Evolutionary conservation across 371 early-diverging fungal genomes (phyloP).

Genomic region (Mortierella sp.): DNA sequence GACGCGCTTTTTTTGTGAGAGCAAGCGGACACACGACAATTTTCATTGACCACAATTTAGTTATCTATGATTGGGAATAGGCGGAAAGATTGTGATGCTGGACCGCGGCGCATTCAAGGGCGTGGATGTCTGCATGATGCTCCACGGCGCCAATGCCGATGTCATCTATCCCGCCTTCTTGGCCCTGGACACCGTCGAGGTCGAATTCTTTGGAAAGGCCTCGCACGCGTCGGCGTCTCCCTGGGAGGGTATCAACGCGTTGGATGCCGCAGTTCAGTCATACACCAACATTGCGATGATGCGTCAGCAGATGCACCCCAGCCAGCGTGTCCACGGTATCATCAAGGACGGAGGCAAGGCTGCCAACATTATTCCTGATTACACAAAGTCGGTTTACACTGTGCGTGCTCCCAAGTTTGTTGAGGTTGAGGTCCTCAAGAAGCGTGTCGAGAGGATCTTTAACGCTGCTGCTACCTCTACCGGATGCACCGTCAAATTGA

Average conservation of each 20-base stretch:
- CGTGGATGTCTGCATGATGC: constrained; percentile 82
- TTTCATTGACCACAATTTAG: background rate
- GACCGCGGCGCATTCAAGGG: constrained; percentile 70
- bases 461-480: constrained; percentile 65
- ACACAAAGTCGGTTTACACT: constrained; percentile 60
- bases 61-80: constrained; percentile 57
- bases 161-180: constrained; percentile 45
- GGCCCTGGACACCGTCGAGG: constrained; percentile 64
- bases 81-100: constrained; percentile 81
- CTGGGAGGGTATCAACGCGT: constrained; percentile 84
- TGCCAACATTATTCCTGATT: constrained; percentile 63
- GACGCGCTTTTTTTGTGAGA: background rate
- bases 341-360: constrained; percentile 66
- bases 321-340: constrained; percentile 70
- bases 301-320: constrained; percentile 78
- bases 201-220: constrained; percentile 77
- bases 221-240: constrained; percentile 77
- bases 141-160: constrained; percentile 76
- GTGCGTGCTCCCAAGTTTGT: constrained; percentile 61
- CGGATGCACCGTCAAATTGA: constrained; percentile 64
- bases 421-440: constrained; percentile 59
- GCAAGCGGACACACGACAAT: background rate
- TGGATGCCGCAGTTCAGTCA: constrained; percentile 76
- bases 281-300: constrained; percentile 74
- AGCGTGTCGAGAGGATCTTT: constrained; percentile 60